Base-by-base conservation (phyloP, 202 grass and related monocot species). In the Setaria italica region DNA sequence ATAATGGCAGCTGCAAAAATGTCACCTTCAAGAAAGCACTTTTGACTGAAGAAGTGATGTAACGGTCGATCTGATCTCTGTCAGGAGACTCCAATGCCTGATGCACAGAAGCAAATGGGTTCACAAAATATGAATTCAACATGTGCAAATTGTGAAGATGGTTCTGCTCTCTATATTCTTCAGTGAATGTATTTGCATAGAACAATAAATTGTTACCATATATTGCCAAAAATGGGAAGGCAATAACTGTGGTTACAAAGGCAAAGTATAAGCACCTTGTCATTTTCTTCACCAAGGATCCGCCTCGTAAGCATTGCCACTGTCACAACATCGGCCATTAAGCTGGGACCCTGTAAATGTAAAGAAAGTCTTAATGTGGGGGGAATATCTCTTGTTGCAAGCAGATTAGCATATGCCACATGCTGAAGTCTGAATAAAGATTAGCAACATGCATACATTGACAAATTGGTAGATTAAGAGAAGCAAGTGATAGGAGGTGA, bases 21-120 rank as follows among this genome's bases (percentile, higher is more conserved):
- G 78, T 77, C 79, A 99, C 97, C 92, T 90, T 99, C 70, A 86
- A 57, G 48, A 99, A 99, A 90, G 84, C 93, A 91, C 46, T 90
- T 96, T 96, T 99, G 70, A 99, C 85, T 62, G 97, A 96, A 88
- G 88, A 96, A 74, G 79, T 92, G 67, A 99, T 96, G 82, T 96
- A 99, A 76, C 81, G 90, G 73, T 96, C 93, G 73, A 99, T 94
- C 87, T 99, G 97, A 70, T 96, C 93, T 59, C 88, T 85, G 77
- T 94, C 90, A 62, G 94, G 80, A 54, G 90, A 89, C 74, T 96
- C 92, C 67, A 59, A 35, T 55, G 83, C 90, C 90, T 99, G 80
- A 76, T 78, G 76, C 70, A 86, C 69, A 90, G 82, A 82, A 86
- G 67, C 45, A 88, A 77, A 76, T 57, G 21, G 21, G 45, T 14